Evolutionary conservation across 257 asterid species (phyloP).

Genomic region (Prunella vulgaris): DNA sequence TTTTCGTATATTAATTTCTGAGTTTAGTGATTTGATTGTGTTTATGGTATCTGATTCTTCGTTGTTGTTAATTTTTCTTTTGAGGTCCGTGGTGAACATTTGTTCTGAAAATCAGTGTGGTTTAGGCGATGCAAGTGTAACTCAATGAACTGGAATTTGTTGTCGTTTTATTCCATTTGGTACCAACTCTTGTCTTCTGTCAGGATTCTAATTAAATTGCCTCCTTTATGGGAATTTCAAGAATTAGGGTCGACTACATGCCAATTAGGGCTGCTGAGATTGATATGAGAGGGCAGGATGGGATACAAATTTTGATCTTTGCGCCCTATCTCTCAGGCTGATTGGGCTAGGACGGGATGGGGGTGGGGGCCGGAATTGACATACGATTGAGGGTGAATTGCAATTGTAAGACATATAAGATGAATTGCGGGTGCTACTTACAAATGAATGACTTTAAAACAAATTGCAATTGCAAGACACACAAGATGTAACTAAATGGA

Average conservation of each 20-base stretch:
- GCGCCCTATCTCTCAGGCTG: background rate
- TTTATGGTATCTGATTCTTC: constrained; percentile 5
- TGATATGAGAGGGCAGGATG: constrained; percentile 3
- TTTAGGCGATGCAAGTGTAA: constrained; percentile 15
- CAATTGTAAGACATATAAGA: too few species aligned
- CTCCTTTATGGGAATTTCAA: background rate
- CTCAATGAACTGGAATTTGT: constrained; percentile 22
- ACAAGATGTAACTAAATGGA: background rate
- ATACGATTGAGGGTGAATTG: background rate
- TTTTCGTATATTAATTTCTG: background rate
- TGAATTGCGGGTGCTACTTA: background rate
- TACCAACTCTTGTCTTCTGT: constrained; percentile 3
- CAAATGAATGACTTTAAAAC: background rate
- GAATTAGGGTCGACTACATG: constrained; percentile 12
- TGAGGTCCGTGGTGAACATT: background rate
- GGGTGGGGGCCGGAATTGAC: too few species aligned
- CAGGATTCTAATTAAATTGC: constrained; percentile 11
- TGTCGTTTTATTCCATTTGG: constrained; percentile 19
- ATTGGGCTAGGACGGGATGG: background rate
- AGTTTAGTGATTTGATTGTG: constrained; percentile 18
- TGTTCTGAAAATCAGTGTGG: background rate
- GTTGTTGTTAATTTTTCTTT: background rate
- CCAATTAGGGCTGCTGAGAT: constrained; percentile 16
- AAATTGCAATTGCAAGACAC: background rate
- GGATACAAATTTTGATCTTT: constrained; percentile 29